Percentiles rank a stretch among this genome's conserved stretches.
Evolutionary conservation across 73 alveolate genomes (phyloP).

Genomic region (Paramecium octaurelia): DNA sequence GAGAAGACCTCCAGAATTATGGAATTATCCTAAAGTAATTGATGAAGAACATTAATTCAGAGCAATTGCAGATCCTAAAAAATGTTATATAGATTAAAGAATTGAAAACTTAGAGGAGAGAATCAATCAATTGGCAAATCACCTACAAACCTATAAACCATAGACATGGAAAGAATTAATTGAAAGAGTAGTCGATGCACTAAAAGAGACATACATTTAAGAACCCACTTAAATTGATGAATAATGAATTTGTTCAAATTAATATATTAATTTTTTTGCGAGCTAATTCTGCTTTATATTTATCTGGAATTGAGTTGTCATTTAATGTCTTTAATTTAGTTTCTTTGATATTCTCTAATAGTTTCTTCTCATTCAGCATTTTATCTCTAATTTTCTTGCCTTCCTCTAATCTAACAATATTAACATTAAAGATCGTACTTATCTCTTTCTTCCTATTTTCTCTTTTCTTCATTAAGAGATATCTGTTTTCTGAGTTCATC

Average conservation of each 20-base stretch:
- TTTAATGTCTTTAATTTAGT: conserved; percentile 78
- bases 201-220: not conserved
- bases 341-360: conserved; percentile 85
- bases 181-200: conserved; percentile 52
- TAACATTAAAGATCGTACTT: not conserved
- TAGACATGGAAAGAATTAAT: conserved; percentile 50
- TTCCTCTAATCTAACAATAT: conserved; percentile 78
- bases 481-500: conserved; percentile 82
- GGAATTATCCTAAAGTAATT: conserved; percentile 55
- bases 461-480: conserved; percentile 77
- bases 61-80: conserved; percentile 61
- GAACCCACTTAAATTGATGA: conserved; percentile 19
- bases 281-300: conserved; percentile 89
- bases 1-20: conserved; percentile 63
- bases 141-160: conserved; percentile 20
- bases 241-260: not conserved
- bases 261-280: conserved; percentile 72
- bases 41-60: conserved; percentile 58
- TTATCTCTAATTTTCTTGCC: conserved; percentile 91
- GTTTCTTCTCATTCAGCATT: conserved; percentile 79
- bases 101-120: conserved; percentile 48
- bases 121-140: conserved; percentile 27
- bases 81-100: conserved; percentile 61
- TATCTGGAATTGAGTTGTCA: conserved; percentile 74
- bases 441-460: conserved; percentile 72